phyloP scores from a whole-genome alignment of 2,329 filamentous ascomycete species.

The Hymenoscyphus albidus region DNA sequence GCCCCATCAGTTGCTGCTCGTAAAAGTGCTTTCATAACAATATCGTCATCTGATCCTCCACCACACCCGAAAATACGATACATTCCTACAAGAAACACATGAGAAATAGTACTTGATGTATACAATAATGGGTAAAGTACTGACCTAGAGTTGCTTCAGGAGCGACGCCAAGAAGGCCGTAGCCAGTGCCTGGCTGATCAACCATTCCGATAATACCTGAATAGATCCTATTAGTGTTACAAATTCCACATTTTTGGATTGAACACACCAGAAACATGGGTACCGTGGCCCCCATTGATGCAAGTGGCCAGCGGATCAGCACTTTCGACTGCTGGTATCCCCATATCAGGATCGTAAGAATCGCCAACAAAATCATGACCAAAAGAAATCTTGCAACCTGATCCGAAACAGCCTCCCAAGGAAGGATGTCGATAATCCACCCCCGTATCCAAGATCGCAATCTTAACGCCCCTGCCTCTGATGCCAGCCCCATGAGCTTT shows the following conservation, averaged over 20 bases:
- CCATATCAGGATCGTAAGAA: constrained; percentile 5
- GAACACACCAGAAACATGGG: constrained; percentile 23
- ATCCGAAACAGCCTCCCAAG: constrained; percentile 61
- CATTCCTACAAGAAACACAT: constrained; percentile 10
- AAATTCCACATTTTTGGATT: neutral
- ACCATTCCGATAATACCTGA: neutral
- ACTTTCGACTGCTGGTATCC: constrained; percentile 1
- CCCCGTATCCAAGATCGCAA: constrained; percentile 39
- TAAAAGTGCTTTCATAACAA: constrained; percentile 23
- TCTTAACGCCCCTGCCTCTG: constrained; percentile 43
- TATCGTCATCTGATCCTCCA: constrained; percentile 18
- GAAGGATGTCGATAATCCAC: constrained; percentile 61
- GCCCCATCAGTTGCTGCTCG: constrained; percentile 24
- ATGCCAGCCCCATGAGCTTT: constrained; percentile 42
- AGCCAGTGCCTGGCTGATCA: constrained; percentile 7
- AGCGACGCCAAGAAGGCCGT: constrained; percentile 24
- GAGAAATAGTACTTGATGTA: neutral
- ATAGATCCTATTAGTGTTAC: neutral
- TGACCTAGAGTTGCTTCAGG: constrained; percentile 22
- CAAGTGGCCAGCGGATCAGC: constrained; percentile 24
- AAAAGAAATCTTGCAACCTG: constrained; percentile 53
- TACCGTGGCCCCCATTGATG: constrained; percentile 25
- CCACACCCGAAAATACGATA: constrained; percentile 26
- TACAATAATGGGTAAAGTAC: neutral
- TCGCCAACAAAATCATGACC: constrained; percentile 58